Percentiles rank a stretch among this genome's conserved stretches.
Evolutionary conservation across 495 filamentous ascomycete species (phyloP).

Genomic region (Aspergillus conjunctus): DNA sequence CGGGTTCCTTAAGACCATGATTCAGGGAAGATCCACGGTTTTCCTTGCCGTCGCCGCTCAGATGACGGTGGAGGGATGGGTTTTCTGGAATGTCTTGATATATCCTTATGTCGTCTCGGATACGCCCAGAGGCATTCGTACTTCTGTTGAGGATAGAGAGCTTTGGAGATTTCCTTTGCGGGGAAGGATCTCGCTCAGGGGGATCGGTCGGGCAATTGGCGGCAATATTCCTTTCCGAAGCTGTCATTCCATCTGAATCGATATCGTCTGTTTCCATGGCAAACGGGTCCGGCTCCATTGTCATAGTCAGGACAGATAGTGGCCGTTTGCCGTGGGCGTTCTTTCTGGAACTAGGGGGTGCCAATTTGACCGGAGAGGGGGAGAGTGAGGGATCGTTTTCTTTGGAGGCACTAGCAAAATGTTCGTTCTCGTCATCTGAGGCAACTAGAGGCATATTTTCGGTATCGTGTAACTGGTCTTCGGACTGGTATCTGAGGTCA

Average conservation of each 20-base stretch:
- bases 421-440: slow-evolving; percentile 37
- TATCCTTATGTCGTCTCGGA: slow-evolving; percentile 40
- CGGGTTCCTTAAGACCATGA: slow-evolving; percentile 20
- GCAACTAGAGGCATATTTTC: slow-evolving; percentile 1
- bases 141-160: slow-evolving; percentile 32
- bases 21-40: slow-evolving; percentile 25
- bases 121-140: slow-evolving; percentile 29
- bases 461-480: slow-evolving; percentile 1
- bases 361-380: slow-evolving; percentile 36
- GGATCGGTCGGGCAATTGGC: slow-evolving; percentile 31
- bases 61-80: slow-evolving; percentile 21
- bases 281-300: slow-evolving; percentile 34
- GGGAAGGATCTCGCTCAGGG: slow-evolving; percentile 18
- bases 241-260: slow-evolving; percentile 30
- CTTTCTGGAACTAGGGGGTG: slow-evolving; percentile 38
- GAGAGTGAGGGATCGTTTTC: slow-evolving; percentile 55
- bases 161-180: slow-evolving; percentile 36
- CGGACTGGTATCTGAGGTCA: background rate
- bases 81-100: slow-evolving; percentile 42
- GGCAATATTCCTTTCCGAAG: slow-evolving; percentile 48
- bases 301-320: slow-evolving; percentile 42
- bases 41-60: slow-evolving; percentile 39
- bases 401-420: slow-evolving; percentile 41
- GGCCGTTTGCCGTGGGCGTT: slow-evolving; percentile 44
- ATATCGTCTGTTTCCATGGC: slow-evolving; percentile 20